These are phyloP conservation scores for Lepidium aucheri DNA, from an alignment of 345 rosid genomes.

Conservation along the genomic window DNA sequence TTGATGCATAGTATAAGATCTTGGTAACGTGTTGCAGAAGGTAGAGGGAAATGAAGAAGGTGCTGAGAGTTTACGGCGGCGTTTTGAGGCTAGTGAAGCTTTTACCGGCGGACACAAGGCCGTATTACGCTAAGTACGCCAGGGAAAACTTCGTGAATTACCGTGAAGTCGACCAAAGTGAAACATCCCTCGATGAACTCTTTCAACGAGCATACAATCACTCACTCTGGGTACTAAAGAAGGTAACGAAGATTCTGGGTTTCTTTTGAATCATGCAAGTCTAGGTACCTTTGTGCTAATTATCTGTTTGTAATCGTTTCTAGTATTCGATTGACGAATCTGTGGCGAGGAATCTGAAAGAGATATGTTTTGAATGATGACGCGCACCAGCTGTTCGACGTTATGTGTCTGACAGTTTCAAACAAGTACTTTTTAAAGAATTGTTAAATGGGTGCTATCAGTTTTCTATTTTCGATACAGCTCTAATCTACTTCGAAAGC, in stretches of 20 bases:
- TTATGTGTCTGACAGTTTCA: constrained; percentile 11
- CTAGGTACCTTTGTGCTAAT: neutral
- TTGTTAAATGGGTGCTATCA: constrained; percentile 8
- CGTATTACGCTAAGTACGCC: constrained; percentile 82
- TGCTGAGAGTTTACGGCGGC: constrained; percentile 67
- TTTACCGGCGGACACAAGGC: constrained; percentile 68
- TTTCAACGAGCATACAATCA: constrained; percentile 76
- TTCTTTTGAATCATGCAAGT: neutral
- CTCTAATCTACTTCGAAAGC: neutral
- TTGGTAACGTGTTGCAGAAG: constrained; percentile 26
- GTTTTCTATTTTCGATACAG: neutral
- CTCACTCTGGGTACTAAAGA: constrained; percentile 88
- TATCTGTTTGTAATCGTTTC: neutral
- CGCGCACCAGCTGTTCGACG: constrained; percentile 45
- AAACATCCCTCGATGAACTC: constrained; percentile 64
- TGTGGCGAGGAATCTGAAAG: constrained; percentile 50
- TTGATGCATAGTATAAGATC: neutral
- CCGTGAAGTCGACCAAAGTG: constrained; percentile 52
- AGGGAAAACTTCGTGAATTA: constrained; percentile 90
- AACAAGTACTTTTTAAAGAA: neutral
- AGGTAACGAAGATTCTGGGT: constrained; percentile 33
- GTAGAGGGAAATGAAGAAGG: constrained; percentile 52
- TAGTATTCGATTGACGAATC: constrained; percentile 84
- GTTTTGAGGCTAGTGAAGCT: constrained; percentile 68
- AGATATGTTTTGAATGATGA: constrained; percentile 34